A percentile compares a stretch with the other conserved stretches of the same genome.
Evolutionary conservation across 1,284 basidiomycete species (phyloP).

Genomic region (Apiotrichum laibachii): DNA sequence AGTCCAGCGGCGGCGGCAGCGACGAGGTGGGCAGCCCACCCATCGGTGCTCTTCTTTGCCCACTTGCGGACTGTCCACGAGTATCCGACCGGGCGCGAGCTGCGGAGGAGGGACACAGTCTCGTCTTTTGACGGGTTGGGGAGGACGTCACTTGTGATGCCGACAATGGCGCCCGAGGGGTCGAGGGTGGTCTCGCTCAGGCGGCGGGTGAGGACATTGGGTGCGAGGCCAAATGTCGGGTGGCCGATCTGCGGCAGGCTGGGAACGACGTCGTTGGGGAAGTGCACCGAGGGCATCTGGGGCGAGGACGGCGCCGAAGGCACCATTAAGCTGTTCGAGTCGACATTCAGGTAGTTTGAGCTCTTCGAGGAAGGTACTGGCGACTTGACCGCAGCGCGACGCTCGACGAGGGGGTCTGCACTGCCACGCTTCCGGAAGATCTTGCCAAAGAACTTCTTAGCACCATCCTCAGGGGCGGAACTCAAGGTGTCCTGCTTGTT

Average conservation of each 20-base stretch:
- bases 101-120: slow-evolving; percentile 18
- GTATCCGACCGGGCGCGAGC: slow-evolving; percentile 56
- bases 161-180: slow-evolving; percentile 35
- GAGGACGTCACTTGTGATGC: slow-evolving; percentile 18
- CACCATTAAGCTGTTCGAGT: background rate
- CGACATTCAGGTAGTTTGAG: background rate
- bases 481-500: slow-evolving; percentile 24
- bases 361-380: slow-evolving; percentile 1
- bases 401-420: slow-evolving; percentile 7
- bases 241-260: slow-evolving; percentile 21
- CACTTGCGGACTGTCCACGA: slow-evolving; percentile 78
- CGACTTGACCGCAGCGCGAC: background rate
- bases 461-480: slow-evolving; percentile 22
- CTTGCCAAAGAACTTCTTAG: slow-evolving; percentile 68
- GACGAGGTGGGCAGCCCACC: slow-evolving; percentile 43
- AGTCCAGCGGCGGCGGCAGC: slow-evolving; percentile 43
- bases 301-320: slow-evolving; percentile 9
- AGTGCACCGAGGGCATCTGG: slow-evolving; percentile 10
- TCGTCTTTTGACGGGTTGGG: background rate
- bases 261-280: background rate
- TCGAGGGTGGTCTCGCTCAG: slow-evolving; percentile 28
- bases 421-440: slow-evolving; percentile 61
- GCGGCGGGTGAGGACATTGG: slow-evolving; percentile 29
- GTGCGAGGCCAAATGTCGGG: slow-evolving; percentile 47
- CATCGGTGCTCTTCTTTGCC: slow-evolving; percentile 60